A percentile compares a stretch with the other conserved stretches of the same genome.
Conservation (phyloP, 1,284 basidiomycete genomes). For the Veloporphyrellus conicus region DNA sequence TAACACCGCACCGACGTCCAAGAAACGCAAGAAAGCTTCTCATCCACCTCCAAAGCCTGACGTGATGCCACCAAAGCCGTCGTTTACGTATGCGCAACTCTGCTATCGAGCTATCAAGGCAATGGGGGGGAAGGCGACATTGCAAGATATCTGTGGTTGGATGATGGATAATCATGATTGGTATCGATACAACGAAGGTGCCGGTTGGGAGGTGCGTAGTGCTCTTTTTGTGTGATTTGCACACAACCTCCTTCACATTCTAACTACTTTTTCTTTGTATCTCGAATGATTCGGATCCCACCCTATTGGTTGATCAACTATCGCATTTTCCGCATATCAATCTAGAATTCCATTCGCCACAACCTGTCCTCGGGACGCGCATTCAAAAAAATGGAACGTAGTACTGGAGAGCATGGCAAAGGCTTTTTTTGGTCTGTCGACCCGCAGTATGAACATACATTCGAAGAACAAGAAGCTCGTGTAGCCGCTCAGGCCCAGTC, state of each 20-base stretch:
- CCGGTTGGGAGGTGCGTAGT: constrained; percentile 77
- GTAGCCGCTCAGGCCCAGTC: constrained; percentile 33
- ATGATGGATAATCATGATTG: constrained; percentile 85
- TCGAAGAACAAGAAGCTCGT: constrained; percentile 66
- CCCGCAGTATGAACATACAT: constrained; percentile 60
- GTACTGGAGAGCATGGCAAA: constrained; percentile 81
- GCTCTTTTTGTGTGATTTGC: constrained; percentile 1
- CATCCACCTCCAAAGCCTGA: constrained; percentile 55
- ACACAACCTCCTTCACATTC: not conserved
- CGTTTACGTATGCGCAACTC: constrained; percentile 72
- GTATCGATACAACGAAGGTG: constrained; percentile 77
- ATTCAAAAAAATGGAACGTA: constrained; percentile 81
- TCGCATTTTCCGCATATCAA: constrained; percentile 8
- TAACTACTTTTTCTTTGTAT: not conserved
- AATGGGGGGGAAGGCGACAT: constrained; percentile 78
- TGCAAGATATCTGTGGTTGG: constrained; percentile 92
- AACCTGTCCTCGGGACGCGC: constrained; percentile 86
- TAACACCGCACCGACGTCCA: constrained; percentile 34
- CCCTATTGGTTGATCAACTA: constrained; percentile 17
- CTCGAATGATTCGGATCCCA: not conserved
- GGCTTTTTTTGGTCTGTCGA: constrained; percentile 89
- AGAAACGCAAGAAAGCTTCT: constrained; percentile 69
- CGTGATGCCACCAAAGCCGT: constrained; percentile 75
- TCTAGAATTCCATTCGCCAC: constrained; percentile 85
- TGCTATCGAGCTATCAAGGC: constrained; percentile 77